A percentile compares a stretch with the other conserved stretches of the same genome.
These are phyloP conservation scores for Ensete glaucum DNA, from an alignment of 176 grass and related monocot genomes.

Conservation along the genomic window DNA sequence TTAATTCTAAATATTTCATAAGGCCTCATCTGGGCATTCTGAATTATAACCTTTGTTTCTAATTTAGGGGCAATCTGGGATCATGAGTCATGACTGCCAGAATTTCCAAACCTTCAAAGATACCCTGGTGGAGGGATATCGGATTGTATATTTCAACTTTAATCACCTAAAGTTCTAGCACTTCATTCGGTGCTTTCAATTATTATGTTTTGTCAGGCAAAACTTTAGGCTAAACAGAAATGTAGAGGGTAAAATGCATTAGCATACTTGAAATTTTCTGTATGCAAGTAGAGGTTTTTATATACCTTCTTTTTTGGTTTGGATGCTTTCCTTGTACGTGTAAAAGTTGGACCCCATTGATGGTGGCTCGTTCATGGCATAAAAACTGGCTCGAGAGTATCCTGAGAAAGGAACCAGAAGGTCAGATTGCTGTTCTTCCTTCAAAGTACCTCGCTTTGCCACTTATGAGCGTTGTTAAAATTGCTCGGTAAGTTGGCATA, in stretches of 20 bases:
- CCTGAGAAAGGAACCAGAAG: slow-evolving; percentile 65
- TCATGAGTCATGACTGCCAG: too few relatives aligned
- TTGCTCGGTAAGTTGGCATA: slow-evolving; percentile 67
- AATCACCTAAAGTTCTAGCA: neutral
- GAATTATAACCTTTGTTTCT: neutral
- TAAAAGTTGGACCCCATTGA: slow-evolving; percentile 68
- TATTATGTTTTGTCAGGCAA: neutral
- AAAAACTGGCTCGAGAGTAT: slow-evolving; percentile 59
- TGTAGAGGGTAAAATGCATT: neutral
- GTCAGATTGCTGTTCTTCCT: slow-evolving; percentile 41
- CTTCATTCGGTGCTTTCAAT: neutral
- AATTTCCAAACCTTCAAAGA: too few relatives aligned
- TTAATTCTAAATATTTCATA: neutral
- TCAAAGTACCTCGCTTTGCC: slow-evolving; percentile 77
- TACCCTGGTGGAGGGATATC: neutral
- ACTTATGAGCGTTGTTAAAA: slow-evolving; percentile 92
- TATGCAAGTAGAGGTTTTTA: neutral
- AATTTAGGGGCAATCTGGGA: neutral
- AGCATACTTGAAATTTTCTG: too few relatives aligned
- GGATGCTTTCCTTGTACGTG: slow-evolving; percentile 19
- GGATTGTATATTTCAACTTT: neutral
- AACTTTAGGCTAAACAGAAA: neutral
- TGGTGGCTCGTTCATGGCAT: slow-evolving; percentile 94
- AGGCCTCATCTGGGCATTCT: neutral
- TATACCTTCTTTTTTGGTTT: neutral